phyloP scores from a whole-genome alignment of 345 rosid genomes.

The Hibiscus mutabilis region DNA sequence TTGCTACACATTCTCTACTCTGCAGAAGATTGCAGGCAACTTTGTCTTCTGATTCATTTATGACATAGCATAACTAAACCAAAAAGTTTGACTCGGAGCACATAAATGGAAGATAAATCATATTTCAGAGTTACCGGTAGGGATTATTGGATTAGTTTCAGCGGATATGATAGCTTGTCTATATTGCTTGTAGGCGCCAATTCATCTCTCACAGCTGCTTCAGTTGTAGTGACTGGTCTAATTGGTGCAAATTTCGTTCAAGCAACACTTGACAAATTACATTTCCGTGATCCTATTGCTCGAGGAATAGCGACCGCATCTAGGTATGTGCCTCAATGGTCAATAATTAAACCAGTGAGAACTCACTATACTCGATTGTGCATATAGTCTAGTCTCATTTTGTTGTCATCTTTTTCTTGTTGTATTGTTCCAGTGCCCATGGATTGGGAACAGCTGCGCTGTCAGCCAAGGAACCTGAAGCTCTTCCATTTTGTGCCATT shows the following conservation, averaged over 20 bases:
- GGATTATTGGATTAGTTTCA: background rate
- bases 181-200: conserved; percentile 61
- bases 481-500: conserved; percentile 93
- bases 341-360: background rate
- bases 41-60: background rate
- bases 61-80: background rate
- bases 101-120: conserved; percentile 3
- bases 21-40: background rate
- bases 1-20: background rate
- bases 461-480: conserved; percentile 95
- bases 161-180: background rate
- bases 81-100: background rate
- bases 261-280: conserved; percentile 67
- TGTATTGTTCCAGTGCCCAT: conserved; percentile 59
- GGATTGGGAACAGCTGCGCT: conserved; percentile 97
- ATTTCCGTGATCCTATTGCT: conserved; percentile 82
- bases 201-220: conserved; percentile 94
- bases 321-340: conserved; percentile 36
- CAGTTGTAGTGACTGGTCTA: conserved; percentile 87
- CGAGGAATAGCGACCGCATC: conserved; percentile 96
- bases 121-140: background rate
- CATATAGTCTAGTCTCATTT: background rate
- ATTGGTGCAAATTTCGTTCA: conserved; percentile 94
- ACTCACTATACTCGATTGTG: background rate
- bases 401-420: background rate